These are phyloP conservation scores for Scutellaria barbata DNA, from an alignment of 257 asterid species.

Conservation along the genomic window DNA sequence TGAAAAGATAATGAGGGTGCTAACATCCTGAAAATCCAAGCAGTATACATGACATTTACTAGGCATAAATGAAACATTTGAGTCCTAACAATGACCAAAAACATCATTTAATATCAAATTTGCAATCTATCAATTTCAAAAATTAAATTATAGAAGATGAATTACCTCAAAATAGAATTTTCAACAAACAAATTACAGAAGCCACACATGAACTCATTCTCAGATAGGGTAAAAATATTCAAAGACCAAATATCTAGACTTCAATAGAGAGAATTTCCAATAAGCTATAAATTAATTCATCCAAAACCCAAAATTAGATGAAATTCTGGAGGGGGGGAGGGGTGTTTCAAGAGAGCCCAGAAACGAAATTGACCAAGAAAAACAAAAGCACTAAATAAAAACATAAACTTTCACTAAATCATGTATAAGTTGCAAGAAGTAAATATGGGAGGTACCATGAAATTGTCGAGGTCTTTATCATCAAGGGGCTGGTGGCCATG, in stretches of 20 bases:
- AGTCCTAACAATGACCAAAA: neutral
- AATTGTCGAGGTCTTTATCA: slow-evolving; percentile 90
- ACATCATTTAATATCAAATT: slow-evolving; percentile 2
- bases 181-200: slow-evolving; percentile 1
- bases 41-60: slow-evolving; percentile 18
- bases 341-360: neutral
- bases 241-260: neutral
- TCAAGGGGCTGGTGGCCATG: slow-evolving; percentile 65
- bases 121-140: neutral
- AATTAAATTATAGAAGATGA: neutral
- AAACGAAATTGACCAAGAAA: slow-evolving; percentile 13
- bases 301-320: neutral
- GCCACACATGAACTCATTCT: neutral
- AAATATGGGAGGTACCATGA: slow-evolving; percentile 61
- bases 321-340: too few species aligned
- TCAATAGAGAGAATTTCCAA: neutral
- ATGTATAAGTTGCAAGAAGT: neutral
- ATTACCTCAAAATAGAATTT: neutral
- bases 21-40: slow-evolving; percentile 21
- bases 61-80: slow-evolving; percentile 4
- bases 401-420: neutral
- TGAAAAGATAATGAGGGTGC: neutral
- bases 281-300: neutral
- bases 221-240: slow-evolving; percentile 6
- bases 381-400: neutral